Base-by-base conservation (phyloP, 495 filamentous ascomycete species). In the Neurospora sp. region DNA sequence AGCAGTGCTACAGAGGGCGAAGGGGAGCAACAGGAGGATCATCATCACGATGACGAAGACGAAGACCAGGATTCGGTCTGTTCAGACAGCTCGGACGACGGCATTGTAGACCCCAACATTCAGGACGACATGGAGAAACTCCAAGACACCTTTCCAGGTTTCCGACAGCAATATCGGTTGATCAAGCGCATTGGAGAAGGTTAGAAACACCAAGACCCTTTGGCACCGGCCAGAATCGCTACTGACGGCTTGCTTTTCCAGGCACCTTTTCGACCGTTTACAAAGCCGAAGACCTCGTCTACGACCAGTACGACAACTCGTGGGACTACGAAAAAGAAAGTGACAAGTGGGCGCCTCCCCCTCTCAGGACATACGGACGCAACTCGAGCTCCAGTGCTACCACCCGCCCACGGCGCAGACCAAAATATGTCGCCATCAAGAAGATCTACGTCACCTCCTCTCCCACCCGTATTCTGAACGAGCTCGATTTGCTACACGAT, bases 361-460 rank as follows among this genome's bases (percentile, higher is more conserved):
- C 89, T 3, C 76, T 87, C 6, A 89, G 89, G 42, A 80, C 78
- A 41, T 74, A 70, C 65, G 45, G 35, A 14, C 72, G 68, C 76
- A 75, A 73, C 44, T 84, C 70, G 65, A 75, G 72, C 16, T 74
- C 40, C 75, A 74, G 72, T 71, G 41, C 40, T 69, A 73, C 68
- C 71, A 74, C 71, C 70, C 70, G 73, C 77, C 78, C 70, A 12
- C 81, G 83, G 38, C 83, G 85, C 35, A 83, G 80, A 69, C 87
- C 91, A 20, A 92, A 90, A 77, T 98, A 90, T 77, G 96, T 99
- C 47, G 96, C 96, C 35, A 90, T 99, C 80, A 99, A 99, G 82
- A 98, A 98, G 82, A 98, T 99, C 75, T 98, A 98, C 79, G 96
- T 98, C 71, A 99, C 96, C 3, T 97, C 93, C 77, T 97, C 93